These are phyloP conservation scores for Penicillium italicum DNA, from an alignment of 2,329 filamentous ascomycete genomes.

Conservation along the genomic window DNA sequence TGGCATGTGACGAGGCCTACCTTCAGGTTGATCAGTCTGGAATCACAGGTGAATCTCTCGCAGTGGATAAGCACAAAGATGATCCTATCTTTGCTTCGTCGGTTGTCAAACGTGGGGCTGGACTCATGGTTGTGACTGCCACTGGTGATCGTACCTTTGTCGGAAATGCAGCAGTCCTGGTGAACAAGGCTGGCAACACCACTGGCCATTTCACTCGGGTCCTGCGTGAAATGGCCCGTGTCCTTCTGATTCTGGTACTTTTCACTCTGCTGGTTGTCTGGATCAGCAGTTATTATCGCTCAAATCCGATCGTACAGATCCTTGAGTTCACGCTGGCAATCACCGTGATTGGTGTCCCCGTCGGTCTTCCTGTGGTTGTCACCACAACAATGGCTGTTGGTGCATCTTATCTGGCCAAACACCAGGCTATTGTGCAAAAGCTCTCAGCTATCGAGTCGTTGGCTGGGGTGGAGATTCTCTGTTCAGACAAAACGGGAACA, in stretches of 20 bases:
- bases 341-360: slow-evolving; percentile 86
- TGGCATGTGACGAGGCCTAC: slow-evolving; percentile 79
- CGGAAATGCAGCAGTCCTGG: slow-evolving; percentile 80
- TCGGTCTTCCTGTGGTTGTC: slow-evolving; percentile 88
- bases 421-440: slow-evolving; percentile 91
- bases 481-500: slow-evolving; percentile 91
- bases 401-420: slow-evolving; percentile 85
- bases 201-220: slow-evolving; percentile 89
- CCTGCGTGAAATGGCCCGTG: slow-evolving; percentile 78
- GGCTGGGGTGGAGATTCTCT: slow-evolving; percentile 88
- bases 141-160: slow-evolving; percentile 90
- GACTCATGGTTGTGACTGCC: slow-evolving; percentile 74
- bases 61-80: slow-evolving; percentile 79
- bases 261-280: slow-evolving; percentile 78
- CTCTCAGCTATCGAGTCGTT: slow-evolving; percentile 87
- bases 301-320: slow-evolving; percentile 73
- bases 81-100: slow-evolving; percentile 83
- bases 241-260: slow-evolving; percentile 75
- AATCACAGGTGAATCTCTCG: slow-evolving; percentile 87
- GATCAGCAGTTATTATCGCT: slow-evolving; percentile 84
- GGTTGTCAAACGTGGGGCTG: slow-evolving; percentile 84
- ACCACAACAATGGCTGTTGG: slow-evolving; percentile 95
- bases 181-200: slow-evolving; percentile 69
- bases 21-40: slow-evolving; percentile 89
- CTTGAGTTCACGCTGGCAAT: slow-evolving; percentile 83